These are phyloP conservation scores for Quercus berberidifolia DNA, from an alignment of 306 rosid genomes.

Conservation along the genomic window DNA sequence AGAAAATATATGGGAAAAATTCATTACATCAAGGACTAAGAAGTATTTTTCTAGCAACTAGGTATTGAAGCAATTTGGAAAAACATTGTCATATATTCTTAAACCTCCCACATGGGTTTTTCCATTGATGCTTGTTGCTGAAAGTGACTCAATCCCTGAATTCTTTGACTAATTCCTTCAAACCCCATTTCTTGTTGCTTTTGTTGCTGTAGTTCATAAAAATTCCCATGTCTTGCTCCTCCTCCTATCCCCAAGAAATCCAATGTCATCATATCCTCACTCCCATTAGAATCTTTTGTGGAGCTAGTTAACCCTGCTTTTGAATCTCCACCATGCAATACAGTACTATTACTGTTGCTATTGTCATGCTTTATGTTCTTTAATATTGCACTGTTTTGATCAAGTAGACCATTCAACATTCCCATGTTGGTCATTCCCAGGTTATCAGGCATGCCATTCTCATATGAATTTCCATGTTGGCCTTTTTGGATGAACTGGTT, in stretches of 20 bases:
- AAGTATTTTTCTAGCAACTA: not conserved
- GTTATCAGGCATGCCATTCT: slow-evolving; percentile 1
- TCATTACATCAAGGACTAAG: slow-evolving; percentile 3
- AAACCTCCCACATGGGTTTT: slow-evolving; percentile 21
- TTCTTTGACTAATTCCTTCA: slow-evolving; percentile 56
- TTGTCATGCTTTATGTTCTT: slow-evolving; percentile 47
- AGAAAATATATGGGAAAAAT: not conserved
- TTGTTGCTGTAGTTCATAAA: slow-evolving; percentile 36
- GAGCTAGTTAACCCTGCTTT: slow-evolving; percentile 5
- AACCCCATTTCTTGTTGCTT: slow-evolving; percentile 33
- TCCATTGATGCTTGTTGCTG: slow-evolving; percentile 42
- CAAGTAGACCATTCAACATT: slow-evolving; percentile 51
- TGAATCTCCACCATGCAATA: slow-evolving; percentile 27
- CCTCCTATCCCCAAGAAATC: slow-evolving; percentile 76
- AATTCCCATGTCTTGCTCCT: slow-evolving; percentile 30
- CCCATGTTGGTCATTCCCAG: slow-evolving; percentile 42
- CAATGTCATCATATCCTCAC: slow-evolving; percentile 57
- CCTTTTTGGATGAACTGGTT: slow-evolving; percentile 38
- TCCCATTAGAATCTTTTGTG: slow-evolving; percentile 27
- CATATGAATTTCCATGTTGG: slow-evolving; percentile 23
- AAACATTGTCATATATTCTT: not conserved
- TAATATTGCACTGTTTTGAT: slow-evolving; percentile 43
- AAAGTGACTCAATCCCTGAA: slow-evolving; percentile 51
- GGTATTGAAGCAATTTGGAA: not conserved
- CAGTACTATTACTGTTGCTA: not conserved